Percentiles rank a stretch among this genome's conserved stretches.
Conservation (phyloP, 2,329 filamentous ascomycete species). For the Trichoderma aggressivum region DNA sequence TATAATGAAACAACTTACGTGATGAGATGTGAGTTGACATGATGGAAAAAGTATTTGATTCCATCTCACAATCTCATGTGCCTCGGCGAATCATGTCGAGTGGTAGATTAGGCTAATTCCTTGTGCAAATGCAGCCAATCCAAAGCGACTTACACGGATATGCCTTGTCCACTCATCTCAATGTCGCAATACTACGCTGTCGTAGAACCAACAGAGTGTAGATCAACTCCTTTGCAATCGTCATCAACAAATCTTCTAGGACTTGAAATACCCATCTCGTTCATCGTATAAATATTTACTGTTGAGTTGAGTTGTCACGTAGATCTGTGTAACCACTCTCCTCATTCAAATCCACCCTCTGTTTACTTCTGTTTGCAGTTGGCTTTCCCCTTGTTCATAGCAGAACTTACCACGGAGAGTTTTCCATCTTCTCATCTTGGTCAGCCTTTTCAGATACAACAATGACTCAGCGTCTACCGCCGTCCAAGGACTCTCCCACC, state of each 20-base stretch:
- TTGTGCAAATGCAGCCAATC: neutral
- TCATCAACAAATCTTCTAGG: no score
- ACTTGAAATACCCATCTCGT: neutral
- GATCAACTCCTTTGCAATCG: neutral
- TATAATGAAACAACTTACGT: neutral
- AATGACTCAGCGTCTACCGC: neutral
- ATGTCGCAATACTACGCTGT: neutral
- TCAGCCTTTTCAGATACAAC: neutral
- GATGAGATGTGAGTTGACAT: neutral
- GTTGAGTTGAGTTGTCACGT: neutral
- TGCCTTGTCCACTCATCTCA: neutral
- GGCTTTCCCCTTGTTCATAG: neutral
- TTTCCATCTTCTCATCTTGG: neutral
- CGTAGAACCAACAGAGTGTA: neutral
- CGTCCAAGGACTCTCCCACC: conserved; percentile 18
- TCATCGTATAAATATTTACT: neutral
- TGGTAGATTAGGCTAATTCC: neutral
- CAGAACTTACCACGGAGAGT: neutral
- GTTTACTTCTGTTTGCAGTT: neutral
- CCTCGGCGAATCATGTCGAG: neutral
- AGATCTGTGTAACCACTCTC: neutral
- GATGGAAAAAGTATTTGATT: neutral
- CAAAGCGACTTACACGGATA: neutral
- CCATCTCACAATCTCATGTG: no score
- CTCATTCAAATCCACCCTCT: neutral